Conservation (phyloP, 495 filamentous ascomycete genomes). For the Symbiotaphrina buchneri region DNA sequence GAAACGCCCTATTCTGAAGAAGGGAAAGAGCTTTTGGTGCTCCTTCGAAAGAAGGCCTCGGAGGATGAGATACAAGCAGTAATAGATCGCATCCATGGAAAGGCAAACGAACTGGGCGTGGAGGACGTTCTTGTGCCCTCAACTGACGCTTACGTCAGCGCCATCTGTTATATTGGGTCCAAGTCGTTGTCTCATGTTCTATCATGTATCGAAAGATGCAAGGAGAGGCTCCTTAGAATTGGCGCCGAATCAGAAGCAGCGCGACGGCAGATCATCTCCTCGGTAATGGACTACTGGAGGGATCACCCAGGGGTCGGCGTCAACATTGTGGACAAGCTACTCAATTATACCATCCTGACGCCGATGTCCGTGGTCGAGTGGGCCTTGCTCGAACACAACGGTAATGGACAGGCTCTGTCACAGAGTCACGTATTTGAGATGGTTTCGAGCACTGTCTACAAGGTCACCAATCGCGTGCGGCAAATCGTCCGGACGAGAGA, state of each 20-base stretch:
- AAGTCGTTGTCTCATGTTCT: conserved; percentile 93
- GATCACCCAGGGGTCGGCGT: conserved; percentile 85
- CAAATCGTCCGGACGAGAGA: conserved; percentile 48
- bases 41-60: conserved; percentile 62
- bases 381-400: conserved; percentile 44
- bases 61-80: conserved; percentile 61
- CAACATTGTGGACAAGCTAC: conserved; percentile 84
- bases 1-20: conserved; percentile 62
- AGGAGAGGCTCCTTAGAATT: conserved; percentile 65
- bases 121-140: conserved; percentile 55
- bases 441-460: conserved; percentile 65
- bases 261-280: conserved; percentile 68
- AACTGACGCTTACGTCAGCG: conserved; percentile 81
- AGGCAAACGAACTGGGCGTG: conserved; percentile 40
- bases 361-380: conserved; percentile 71
- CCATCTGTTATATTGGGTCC: conserved; percentile 76
- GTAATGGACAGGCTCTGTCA: conserved; percentile 44
- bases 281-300: conserved; percentile 81
- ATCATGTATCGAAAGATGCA: conserved; percentile 87
- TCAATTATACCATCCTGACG: conserved; percentile 88
- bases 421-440: conserved; percentile 70
- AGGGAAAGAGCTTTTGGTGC: conserved; percentile 52
- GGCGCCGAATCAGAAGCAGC: conserved; percentile 49
- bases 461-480: conserved; percentile 75
- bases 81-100: conserved; percentile 53